Evolutionary conservation across 805 yeast species (phyloP), one percentile per base, ranked within the genome.

Genomic region (Torulaspora quercuum): DNA sequence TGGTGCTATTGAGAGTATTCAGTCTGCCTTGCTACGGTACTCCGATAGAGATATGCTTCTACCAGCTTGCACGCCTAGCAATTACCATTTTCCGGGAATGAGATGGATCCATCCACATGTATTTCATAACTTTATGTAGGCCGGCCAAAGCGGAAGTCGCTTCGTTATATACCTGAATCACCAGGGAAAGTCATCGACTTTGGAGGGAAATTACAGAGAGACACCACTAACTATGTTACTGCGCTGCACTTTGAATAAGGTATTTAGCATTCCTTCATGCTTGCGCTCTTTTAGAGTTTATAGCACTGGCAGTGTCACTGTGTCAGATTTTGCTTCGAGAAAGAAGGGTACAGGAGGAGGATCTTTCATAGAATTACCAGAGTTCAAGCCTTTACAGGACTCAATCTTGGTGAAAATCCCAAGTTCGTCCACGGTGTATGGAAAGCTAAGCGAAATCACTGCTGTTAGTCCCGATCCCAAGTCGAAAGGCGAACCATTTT

Each of bases 341-440:
- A 49, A 47, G 35, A 37, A 35, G 27, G 57, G 55, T 3, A 55
- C 61, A 2, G 60, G 60, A 1, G 33, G 51, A 4, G 65, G 64
- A 1, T 56, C 58, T 3, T 59, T 61, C 35, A 41, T 57, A 14
- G 59, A 57, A 24, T 37, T 51, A 9, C 57, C 56, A 17, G 52
- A 46, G 26, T 40, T 48, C 20, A 39, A 30, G 17, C 48, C 48
- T 7, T 24, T 53, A 14, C 50, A 44, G 20, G 56, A 45, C 24
- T 45, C 56, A 5, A 38, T 52, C 3, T 15, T 52, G 26, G 33
- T 52, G 10, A 45, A 48, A 21, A 33, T 53, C 3, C 59, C 59
- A 17, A 35, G 53, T 7, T 45, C 45, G 8, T 44, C 52, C 16
- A 37, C 50, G 15, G 20, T 54, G 6, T 45, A 44, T 36, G 50